Conservation (phyloP, 2,329 filamentous ascomycete genomes). For the Colletotrichum costaricense region DNA sequence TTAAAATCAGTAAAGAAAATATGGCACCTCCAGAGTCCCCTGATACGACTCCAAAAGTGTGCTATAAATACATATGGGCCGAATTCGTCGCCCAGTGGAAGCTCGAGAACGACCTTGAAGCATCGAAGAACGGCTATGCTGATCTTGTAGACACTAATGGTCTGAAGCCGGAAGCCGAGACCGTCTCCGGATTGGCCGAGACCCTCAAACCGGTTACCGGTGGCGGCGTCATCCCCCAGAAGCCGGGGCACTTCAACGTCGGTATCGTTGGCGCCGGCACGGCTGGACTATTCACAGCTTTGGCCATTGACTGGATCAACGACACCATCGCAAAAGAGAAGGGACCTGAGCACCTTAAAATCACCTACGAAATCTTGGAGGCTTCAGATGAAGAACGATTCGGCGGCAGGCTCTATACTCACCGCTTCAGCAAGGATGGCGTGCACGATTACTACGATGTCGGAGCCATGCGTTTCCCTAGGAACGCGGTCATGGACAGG, state of each 20-base stretch:
- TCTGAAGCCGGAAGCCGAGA: neutral
- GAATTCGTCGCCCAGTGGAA: neutral
- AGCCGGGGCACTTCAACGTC: slow-evolving; percentile 21
- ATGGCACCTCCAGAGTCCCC: neutral
- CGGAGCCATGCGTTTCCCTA: slow-evolving; percentile 53
- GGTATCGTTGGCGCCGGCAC: slow-evolving; percentile 51
- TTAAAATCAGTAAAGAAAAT: neutral
- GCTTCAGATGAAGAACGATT: slow-evolving; percentile 40
- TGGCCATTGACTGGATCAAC: slow-evolving; percentile 44
- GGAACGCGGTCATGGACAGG: slow-evolving; percentile 44
- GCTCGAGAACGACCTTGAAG: neutral
- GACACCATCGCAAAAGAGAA: slow-evolving; percentile 26
- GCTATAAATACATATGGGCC: neutral
- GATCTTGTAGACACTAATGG: neutral
- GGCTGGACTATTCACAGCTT: slow-evolving; percentile 48
- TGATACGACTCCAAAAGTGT: neutral
- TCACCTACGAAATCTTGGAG: slow-evolving; percentile 48
- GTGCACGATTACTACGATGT: slow-evolving; percentile 54
- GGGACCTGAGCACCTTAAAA: slow-evolving; percentile 47
- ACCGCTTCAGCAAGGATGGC: slow-evolving; percentile 42
- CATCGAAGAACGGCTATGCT: neutral
- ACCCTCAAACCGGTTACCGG: rapidly evolving
- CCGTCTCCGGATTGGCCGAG: neutral
- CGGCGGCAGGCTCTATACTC: slow-evolving; percentile 49
- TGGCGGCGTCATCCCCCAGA: neutral